Evolutionary conservation across 495 filamentous ascomycete genomes (phyloP), one percentile per base, ranked within the genome.

Genomic region (Aspergillus saccharolyticus): DNA sequence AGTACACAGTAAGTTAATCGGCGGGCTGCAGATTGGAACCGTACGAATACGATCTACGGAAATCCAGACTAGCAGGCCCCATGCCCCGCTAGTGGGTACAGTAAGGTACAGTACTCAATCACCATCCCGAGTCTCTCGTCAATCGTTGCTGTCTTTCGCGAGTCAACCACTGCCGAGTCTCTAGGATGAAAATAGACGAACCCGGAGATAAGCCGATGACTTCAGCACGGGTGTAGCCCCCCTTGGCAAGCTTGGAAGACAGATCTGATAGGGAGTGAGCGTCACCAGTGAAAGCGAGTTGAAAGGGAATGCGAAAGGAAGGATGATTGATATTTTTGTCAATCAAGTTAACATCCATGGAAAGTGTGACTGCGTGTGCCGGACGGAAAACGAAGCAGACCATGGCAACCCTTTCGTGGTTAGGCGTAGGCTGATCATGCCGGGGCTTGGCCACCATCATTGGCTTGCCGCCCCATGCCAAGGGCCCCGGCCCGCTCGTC

Each of bases 371-470:
- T 39, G 42, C 42, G 21, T 18, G 53, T 48, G 16, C 25, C 25
- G 19, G 47, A 51, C 28, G 47, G 10, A 17, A 25, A 49, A 49
- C 46, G 46, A 21, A 24, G 47, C 47, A 28, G 47, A 30, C 47
- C 47, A 50, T 14, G 42, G 42, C 53, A n/a, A 42, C 39, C 42
- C 19, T 9, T 18, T 46, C 28, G n/a, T 42, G 53, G 51, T 53
- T 39, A 53, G 9, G 51, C 19, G 24, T 43, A 46, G 43, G 53
- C n/a, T 44, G 43, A 45, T 44, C 42, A 53, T 43, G 20, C 44
- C 22, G 24, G 22, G 21, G 54, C 33, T 61, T 61, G 59, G 59
- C 59, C 53, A 17, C 42, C 58, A 46, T 61, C 55, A 52, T 44
- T 52, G 44, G 47, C 47, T 17, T 50, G 53, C 44, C 18, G 44